Base-by-base conservation (phyloP, 1,139 yeast species). In the Hyphopichia khmerensis region DNA sequence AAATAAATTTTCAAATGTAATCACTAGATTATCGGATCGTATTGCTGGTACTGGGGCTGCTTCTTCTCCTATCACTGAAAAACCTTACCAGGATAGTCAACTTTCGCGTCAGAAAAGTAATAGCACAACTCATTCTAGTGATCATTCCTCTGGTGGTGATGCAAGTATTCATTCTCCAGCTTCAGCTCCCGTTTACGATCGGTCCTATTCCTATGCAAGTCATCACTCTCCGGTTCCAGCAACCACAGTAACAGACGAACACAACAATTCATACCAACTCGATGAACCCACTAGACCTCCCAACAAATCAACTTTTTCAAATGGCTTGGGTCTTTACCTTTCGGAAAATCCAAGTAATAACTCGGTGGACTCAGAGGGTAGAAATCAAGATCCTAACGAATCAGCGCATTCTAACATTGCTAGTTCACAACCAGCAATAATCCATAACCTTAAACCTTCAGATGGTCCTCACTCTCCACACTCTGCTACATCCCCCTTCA, bases 1-100 rank as follows among this genome's bases (percentile, higher is more conserved):
- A 3, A 47, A 61, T 2, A 61, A 59, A 45, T 50, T 67, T 40
- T 42, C 72, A 4, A 60, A 62, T 42, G 58, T 63, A 3, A 47
- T 72, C 31, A 50, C 72, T 3, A 52, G 73, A 43, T 60, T 72
- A 2, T 67, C 76, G 0, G 74, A 72, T 41, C 67, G 78, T 50
- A 64, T 72, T 39, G 77, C 75, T 1, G 78, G 77, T 4, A 46
- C 63, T 13, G 67, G 65, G 29, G 35, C 44, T 7, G 45, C 37
- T 10, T 44, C 56, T 1, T 43, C 55, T 10, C 41, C 50, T 3
- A 41, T 19, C 3, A 33, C 39, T 15, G 40, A 40, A 7, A 36
- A 24, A 11, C 37, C 41, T 10, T 35, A 37, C 3, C 24, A 21
- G 8, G 33, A 26, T 6, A 35, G 23, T 36, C 30, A 23, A 34